These are phyloP conservation scores for Quercus dentata DNA, from an alignment of 306 rosid genomes.

Conservation along the genomic window DNA sequence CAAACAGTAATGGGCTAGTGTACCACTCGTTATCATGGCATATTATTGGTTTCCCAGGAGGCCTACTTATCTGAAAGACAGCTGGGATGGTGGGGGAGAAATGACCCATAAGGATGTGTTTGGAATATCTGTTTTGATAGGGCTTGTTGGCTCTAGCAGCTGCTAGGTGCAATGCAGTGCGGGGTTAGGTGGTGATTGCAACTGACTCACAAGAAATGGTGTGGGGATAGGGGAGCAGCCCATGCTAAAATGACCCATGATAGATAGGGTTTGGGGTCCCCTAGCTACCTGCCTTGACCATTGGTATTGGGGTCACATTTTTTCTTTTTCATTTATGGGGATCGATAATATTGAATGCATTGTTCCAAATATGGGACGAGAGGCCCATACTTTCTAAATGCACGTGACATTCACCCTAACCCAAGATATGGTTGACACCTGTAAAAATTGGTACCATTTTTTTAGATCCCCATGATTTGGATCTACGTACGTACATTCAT, in stretches of 20 bases:
- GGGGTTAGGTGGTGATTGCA: conserved; percentile 38
- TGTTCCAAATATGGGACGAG: conserved; percentile 15
- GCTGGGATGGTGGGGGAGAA: conserved; percentile 50
- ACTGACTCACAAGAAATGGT: conserved; percentile 35
- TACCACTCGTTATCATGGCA: conserved; percentile 7
- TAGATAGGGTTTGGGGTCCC: conserved; percentile 47
- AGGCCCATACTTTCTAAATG: conserved; percentile 38
- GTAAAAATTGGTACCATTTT: conserved; percentile 10
- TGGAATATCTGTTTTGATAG: conserved; percentile 39
- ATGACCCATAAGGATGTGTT: conserved; percentile 39
- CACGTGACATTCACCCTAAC: conserved; percentile 10
- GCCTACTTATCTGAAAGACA: conserved; percentile 55
- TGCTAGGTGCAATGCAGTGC: conserved; percentile 33
- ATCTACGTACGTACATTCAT: background rate
- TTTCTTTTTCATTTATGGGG: conserved; percentile 6
- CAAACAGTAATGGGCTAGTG: conserved; percentile 18
- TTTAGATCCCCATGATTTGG: background rate
- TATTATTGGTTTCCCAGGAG: conserved; percentile 70
- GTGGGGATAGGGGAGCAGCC: conserved; percentile 59
- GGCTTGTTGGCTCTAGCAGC: conserved; percentile 25
- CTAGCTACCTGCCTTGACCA: conserved; percentile 16
- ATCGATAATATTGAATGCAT: conserved; percentile 1
- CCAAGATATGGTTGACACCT: too few relatives aligned
- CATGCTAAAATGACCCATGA: conserved; percentile 60
- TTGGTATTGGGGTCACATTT: conserved; percentile 19